Conservation (phyloP, 2,329 filamentous ascomycete species). For the Aureobasidium melanogenum region DNA sequence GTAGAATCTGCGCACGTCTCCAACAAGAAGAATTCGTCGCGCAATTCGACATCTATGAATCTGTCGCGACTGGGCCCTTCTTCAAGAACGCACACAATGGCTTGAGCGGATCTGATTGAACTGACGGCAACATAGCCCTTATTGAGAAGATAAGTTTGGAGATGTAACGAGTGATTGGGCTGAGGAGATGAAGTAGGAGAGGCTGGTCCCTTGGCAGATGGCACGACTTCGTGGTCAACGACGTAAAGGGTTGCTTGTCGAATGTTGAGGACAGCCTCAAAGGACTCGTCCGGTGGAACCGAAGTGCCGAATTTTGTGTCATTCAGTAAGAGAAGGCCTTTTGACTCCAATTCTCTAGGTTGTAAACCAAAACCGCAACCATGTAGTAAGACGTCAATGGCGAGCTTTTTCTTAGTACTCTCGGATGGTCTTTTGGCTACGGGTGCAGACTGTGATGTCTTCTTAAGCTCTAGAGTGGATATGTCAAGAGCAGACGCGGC, state of each 20-base stretch:
- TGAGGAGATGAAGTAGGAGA: neutral
- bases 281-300: slow-evolving; percentile 56
- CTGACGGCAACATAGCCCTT: slow-evolving; percentile 79
- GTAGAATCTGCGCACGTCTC: slow-evolving; percentile 97
- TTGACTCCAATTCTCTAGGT: slow-evolving; percentile 65
- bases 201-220: neutral
- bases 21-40: slow-evolving; percentile 77
- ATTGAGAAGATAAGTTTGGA: slow-evolving; percentile 41
- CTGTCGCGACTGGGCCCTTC: slow-evolving; percentile 51
- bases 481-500: slow-evolving; percentile 59
- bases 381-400: slow-evolving; percentile 64
- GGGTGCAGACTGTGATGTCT: neutral
- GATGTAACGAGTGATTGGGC: slow-evolving; percentile 18
- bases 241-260: slow-evolving; percentile 76
- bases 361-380: slow-evolving; percentile 82
- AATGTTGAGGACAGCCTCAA: slow-evolving; percentile 57
- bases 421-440: neutral
- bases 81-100: slow-evolving; percentile 51
- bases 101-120: slow-evolving; percentile 74
- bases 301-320: slow-evolving; percentile 64
- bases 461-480: slow-evolving; percentile 16
- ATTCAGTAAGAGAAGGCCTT: slow-evolving; percentile 68
- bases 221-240: slow-evolving; percentile 56
- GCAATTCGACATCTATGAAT: slow-evolving; percentile 68
- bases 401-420: slow-evolving; percentile 34